These are phyloP conservation scores for Linderina pennispora DNA, from an alignment of 192 early-diverging fungal genomes.

Conservation along the genomic window DNA sequence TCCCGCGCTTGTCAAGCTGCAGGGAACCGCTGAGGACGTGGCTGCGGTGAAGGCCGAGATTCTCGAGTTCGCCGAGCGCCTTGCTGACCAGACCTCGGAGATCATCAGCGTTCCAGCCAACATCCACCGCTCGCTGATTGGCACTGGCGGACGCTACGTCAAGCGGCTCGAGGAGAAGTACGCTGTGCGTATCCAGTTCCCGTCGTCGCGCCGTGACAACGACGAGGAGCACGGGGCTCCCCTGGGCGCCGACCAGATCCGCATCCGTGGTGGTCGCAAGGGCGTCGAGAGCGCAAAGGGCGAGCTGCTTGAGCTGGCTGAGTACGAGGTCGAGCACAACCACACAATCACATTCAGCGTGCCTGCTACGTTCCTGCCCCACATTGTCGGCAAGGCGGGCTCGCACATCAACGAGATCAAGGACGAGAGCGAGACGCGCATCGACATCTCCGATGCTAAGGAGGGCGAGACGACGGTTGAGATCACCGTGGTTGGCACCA, in stretches of 20 bases:
- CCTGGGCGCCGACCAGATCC: constrained; percentile 57
- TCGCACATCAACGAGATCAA: constrained; percentile 69
- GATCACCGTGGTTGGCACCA: constrained; percentile 48
- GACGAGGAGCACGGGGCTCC: constrained; percentile 46
- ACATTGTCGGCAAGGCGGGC: constrained; percentile 74
- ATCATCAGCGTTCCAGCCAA: constrained; percentile 52
- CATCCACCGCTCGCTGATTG: constrained; percentile 69
- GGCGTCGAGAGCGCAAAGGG: constrained; percentile 72
- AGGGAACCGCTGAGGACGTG: constrained; percentile 74
- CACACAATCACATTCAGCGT: constrained; percentile 60
- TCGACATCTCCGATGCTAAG: constrained; percentile 54
- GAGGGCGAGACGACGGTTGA: constrained; percentile 35
- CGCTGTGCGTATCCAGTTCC: constrained; percentile 65
- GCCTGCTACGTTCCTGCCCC: constrained; percentile 58
- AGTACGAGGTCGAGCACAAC: constrained; percentile 74
- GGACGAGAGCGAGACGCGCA: constrained; percentile 61
- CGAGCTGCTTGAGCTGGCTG: constrained; percentile 76
- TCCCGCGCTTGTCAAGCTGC: constrained; percentile 58
- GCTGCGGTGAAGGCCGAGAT: constrained; percentile 67
- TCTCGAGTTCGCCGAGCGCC: constrained; percentile 54
- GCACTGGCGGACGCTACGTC: constrained; percentile 62
- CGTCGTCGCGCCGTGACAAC: constrained; percentile 42
- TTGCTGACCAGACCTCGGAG: constrained; percentile 59
- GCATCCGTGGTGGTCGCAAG: constrained; percentile 76
- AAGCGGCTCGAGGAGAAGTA: constrained; percentile 74